A percentile compares a stretch with the other conserved stretches of the same genome.
These are phyloP conservation scores for Grifola frondosa DNA, from an alignment of 1,284 basidiomycete species.

Conservation along the genomic window DNA sequence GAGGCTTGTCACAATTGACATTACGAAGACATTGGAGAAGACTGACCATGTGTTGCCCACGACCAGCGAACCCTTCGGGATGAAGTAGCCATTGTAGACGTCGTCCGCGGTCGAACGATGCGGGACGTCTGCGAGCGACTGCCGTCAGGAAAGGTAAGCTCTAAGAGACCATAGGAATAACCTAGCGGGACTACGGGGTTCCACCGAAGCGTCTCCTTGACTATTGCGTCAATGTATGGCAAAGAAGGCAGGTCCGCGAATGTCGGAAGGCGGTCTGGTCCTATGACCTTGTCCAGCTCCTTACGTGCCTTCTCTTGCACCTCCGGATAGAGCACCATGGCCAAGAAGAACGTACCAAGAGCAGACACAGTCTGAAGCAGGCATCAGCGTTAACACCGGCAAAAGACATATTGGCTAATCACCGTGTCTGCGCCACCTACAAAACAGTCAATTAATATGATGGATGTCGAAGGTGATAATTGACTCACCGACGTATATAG, in stretches of 20 bases:
- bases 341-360: conserved; percentile 24
- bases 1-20: neutral
- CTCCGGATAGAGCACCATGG: conserved; percentile 33
- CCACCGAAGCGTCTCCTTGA: conserved; percentile 37
- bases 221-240: conserved; percentile 34
- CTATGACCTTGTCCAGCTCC: conserved; percentile 35
- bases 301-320: conserved; percentile 31
- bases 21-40: neutral
- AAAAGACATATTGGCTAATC: too few relatives aligned
- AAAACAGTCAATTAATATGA: neutral
- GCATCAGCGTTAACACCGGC: neutral
- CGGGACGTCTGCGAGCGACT: conserved; percentile 13
- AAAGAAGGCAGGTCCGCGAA: conserved; percentile 31
- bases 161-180: neutral
- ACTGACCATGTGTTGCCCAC: conserved; percentile 21
- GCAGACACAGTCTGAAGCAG: conserved; percentile 20
- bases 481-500: conserved; percentile 17
- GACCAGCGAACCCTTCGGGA: conserved; percentile 24
- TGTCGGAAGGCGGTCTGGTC: conserved; percentile 30
- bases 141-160: neutral
- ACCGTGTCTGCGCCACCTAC: conserved; percentile 23
- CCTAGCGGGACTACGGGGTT: conserved; percentile 29
- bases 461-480: too few relatives aligned
- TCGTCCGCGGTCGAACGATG: conserved; percentile 23
- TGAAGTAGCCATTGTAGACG: conserved; percentile 22